Percentiles rank a stretch among this genome's conserved stretches.
Evolutionary conservation across 441 rosid genomes (phyloP).

Genomic region (Erodium chrysanthum): DNA sequence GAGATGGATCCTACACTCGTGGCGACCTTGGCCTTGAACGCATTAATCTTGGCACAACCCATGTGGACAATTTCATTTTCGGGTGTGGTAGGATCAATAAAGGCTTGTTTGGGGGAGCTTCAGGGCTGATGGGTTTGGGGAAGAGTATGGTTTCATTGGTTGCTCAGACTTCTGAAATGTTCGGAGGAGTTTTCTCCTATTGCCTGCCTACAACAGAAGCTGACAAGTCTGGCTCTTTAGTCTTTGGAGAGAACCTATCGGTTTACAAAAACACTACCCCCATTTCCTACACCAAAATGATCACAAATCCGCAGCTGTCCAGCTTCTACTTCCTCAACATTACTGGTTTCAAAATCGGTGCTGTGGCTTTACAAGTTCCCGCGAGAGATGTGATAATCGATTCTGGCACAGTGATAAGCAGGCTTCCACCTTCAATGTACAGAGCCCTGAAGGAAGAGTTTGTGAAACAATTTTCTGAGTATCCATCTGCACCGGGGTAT

Average conservation of each 20-base stretch:
- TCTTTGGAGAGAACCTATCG: slow-evolving; percentile 52
- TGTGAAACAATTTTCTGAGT: slow-evolving; percentile 52
- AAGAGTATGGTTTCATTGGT: slow-evolving; percentile 61
- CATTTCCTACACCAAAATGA: slow-evolving; percentile 50
- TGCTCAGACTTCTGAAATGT: slow-evolving; percentile 45
- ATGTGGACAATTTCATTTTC: slow-evolving; percentile 41
- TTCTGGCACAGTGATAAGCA: slow-evolving; percentile 76
- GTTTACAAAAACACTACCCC: slow-evolving; percentile 55
- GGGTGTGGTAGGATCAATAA: slow-evolving; percentile 75
- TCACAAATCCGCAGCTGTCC: slow-evolving; percentile 46
- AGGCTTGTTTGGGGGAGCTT: slow-evolving; percentile 77
- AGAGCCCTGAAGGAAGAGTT: slow-evolving; percentile 55
- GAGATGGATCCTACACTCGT: slow-evolving; percentile 80
- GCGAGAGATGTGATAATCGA: slow-evolving; percentile 56
- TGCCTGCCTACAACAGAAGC: slow-evolving; percentile 61
- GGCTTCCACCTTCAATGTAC: slow-evolving; percentile 73
- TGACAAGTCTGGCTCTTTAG: slow-evolving; percentile 64
- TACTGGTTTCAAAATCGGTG: slow-evolving; percentile 57
- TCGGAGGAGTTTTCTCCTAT: slow-evolving; percentile 74
- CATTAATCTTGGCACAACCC: slow-evolving; percentile 36
- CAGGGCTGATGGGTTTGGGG: slow-evolving; percentile 83
- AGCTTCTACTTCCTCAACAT: slow-evolving; percentile 75
- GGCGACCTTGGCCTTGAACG: slow-evolving; percentile 60
- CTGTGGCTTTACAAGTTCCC: slow-evolving; percentile 31
- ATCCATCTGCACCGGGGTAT: slow-evolving; percentile 54